Base-by-base conservation (phyloP, 2,329 filamentous ascomycete species). In the Neurospora sp. region DNA sequence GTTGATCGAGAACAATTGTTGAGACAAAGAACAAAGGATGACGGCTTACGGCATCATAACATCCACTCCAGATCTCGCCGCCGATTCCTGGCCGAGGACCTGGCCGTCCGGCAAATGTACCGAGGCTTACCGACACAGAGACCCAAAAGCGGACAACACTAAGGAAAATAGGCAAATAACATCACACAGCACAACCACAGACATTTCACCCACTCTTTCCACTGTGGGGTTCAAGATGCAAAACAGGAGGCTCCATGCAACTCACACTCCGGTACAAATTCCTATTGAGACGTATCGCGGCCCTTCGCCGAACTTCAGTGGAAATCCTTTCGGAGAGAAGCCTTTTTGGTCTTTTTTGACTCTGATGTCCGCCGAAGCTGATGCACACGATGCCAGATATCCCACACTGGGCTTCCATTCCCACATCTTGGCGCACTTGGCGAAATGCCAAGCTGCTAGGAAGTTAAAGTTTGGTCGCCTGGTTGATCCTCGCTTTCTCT, bases 71-170 rank as follows among this genome's bases (percentile, higher is more conserved):
- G 28, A 62, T 36, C 15, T 62, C 52, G 52, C 52, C 28, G 28
- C 52, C 28, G 52, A 33, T 62, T 69, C 46, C 69, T 70, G 72
- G 72, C 72, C 72, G 72, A 74, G 73, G 72, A 68, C 69, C 28
- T 33, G 28, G 28, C 28, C 36, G 62, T 42, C 70, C 52, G 71
- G 72, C 28, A 72, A 70, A 72, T 71, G 69, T 72, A 71, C 73
- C 73, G 73, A 74, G 73, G 73, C 68, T 72, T 72, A 71, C 72
- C 72, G 42, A 73, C 71, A 46, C 52, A 68, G 67, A 68, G 67
- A 68, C 40, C 46, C 46, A 38, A 46, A 42, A 42, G 38, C 67
- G 67, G 67, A 68, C 67, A 68, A 17, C 46, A 58, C 52, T 36
- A 62, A 1, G 23, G 17, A 19, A 13, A 33, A 33, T 42, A 52